Conservation (phyloP, 2,329 filamentous ascomycete species). For the Beauveria varroae region DNA sequence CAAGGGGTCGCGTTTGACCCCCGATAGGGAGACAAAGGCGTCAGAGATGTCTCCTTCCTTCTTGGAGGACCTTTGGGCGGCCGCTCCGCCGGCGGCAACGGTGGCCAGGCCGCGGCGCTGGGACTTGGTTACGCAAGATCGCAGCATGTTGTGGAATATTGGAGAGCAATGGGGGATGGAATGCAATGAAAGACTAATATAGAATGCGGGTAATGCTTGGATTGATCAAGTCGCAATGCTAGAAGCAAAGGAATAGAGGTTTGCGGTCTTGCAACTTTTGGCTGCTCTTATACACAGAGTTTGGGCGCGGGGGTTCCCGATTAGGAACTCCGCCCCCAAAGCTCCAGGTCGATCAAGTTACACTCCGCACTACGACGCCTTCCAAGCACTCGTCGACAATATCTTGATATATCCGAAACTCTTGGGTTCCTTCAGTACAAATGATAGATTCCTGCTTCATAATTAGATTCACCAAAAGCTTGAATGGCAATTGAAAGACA, state of each 20-base stretch:
- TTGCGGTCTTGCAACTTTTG: background rate
- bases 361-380: background rate
- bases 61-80: slow-evolving; percentile 26
- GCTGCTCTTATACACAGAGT: slow-evolving; percentile 14
- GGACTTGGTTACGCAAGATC: slow-evolving; percentile 8
- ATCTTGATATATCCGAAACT: no score
- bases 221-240: background rate
- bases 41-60: slow-evolving; percentile 57
- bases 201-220: background rate
- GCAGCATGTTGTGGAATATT: slow-evolving; percentile 2
- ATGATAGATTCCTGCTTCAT: no score
- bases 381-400: background rate
- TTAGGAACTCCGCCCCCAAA: slow-evolving; percentile 22
- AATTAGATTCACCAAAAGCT: no score
- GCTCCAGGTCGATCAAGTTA: background rate
- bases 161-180: background rate
- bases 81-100: slow-evolving; percentile 13
- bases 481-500: background rate
- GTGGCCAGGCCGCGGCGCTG: slow-evolving; percentile 12
- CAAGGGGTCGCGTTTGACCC: slow-evolving; percentile 35
- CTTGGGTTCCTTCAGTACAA: no score
- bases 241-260: no score
- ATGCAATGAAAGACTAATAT: background rate
- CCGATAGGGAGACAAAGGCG: slow-evolving; percentile 52
- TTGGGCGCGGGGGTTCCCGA: slow-evolving; percentile 19